Conservation (phyloP, 257 asterid species). For the Hygrophila difformis region DNA sequence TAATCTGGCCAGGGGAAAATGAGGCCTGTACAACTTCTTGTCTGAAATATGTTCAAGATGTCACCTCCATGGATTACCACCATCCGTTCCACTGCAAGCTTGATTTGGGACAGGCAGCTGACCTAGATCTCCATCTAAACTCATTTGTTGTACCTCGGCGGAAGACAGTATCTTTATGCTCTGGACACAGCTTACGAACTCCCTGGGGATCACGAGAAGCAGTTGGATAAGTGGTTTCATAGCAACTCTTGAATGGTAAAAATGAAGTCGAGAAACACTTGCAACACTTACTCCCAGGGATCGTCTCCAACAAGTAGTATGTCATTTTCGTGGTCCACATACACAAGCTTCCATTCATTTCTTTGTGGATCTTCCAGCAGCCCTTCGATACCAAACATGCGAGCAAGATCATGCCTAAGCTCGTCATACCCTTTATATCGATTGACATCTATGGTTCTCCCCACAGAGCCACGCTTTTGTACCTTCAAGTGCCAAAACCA, state of each 20-base stretch:
- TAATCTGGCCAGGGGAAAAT: too few species aligned
- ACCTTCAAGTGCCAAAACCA: conserved; percentile 38
- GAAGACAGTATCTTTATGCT: conserved; percentile 82
- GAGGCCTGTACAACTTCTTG: too few species aligned
- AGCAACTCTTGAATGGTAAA: neutral
- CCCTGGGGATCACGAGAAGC: conserved; percentile 34
- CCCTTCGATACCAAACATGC: conserved; percentile 92
- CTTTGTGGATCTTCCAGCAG: conserved; percentile 83
- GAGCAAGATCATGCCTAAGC: conserved; percentile 85
- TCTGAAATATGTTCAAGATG: conserved; percentile 61
- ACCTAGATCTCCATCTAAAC: conserved; percentile 84
- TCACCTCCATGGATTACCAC: conserved; percentile 83
- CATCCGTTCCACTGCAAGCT: conserved; percentile 82
- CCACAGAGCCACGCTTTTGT: conserved; percentile 96
- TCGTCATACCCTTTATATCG: conserved; percentile 88
- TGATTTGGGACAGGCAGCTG: conserved; percentile 56
- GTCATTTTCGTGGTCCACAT: conserved; percentile 81
- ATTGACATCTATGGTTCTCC: conserved; percentile 81
- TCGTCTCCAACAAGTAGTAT: conserved; percentile 82
- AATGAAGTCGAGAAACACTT: neutral
- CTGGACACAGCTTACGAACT: conserved; percentile 90
- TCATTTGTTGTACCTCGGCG: conserved; percentile 94
- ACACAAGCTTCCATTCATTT: conserved; percentile 87
- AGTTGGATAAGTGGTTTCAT: neutral
- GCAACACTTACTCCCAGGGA: conserved; percentile 77